These are phyloP conservation scores for Cercospora brassicicola DNA, from an alignment of 2,329 filamentous ascomycete species.

Conservation along the genomic window DNA sequence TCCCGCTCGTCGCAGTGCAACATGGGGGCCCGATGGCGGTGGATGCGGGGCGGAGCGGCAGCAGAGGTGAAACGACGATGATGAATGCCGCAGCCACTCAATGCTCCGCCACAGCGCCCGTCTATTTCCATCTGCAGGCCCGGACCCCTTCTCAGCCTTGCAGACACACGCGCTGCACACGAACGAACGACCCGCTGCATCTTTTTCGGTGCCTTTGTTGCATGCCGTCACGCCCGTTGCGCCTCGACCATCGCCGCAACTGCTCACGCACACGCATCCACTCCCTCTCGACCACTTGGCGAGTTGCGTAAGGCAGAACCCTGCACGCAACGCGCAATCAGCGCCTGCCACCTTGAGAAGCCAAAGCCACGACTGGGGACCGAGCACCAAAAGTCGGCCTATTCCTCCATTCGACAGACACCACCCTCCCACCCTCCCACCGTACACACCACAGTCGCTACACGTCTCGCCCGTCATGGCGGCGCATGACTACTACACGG, in stretches of 20 bases:
- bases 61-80: background rate
- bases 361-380: background rate
- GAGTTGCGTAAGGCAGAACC: background rate
- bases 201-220: background rate
- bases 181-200: background rate
- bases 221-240: background rate
- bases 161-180: background rate
- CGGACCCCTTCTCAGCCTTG: background rate
- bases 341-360: background rate
- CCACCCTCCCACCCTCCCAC: background rate
- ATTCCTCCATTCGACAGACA: background rate
- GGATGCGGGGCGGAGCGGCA: background rate
- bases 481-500: constrained; percentile 53
- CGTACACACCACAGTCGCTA: constrained; percentile 9
- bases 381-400: background rate
- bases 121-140: background rate
- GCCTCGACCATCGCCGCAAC: background rate
- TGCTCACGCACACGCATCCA: background rate
- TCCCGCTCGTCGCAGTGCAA: background rate
- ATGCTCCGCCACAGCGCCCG: background rate
- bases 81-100: background rate
- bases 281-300: background rate
- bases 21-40: background rate
- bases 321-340: constrained; percentile 5
- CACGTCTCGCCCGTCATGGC: constrained; percentile 20